phyloP scores from a whole-genome alignment of 2,329 filamentous ascomycete genomes.

The Niveomyces coronatus region DNA sequence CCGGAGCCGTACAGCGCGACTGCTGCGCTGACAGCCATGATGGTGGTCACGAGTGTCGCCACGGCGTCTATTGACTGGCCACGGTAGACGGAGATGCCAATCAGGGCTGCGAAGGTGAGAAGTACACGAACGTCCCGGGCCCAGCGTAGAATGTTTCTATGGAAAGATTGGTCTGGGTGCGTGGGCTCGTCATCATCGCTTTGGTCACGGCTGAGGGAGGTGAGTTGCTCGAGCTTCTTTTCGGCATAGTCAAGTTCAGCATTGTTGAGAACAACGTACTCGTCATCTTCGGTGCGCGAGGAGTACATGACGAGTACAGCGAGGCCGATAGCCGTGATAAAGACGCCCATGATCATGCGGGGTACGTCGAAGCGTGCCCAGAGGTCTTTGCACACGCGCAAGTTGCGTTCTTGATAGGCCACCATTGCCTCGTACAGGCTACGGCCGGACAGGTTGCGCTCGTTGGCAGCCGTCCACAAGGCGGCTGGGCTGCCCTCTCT shows the following conservation, averaged over 20 bases:
- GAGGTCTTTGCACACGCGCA: constrained; percentile 68
- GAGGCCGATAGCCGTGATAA: constrained; percentile 58
- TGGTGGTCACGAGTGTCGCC: constrained; percentile 28
- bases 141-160: constrained; percentile 24
- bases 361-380: constrained; percentile 90
- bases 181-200: constrained; percentile 27
- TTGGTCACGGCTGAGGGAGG: constrained; percentile 20
- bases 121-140: constrained; percentile 26
- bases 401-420: constrained; percentile 67
- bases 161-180: constrained; percentile 27
- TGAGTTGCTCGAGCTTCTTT: constrained; percentile 38
- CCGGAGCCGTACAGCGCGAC: constrained; percentile 33
- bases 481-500: constrained; percentile 27
- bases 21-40: constrained; percentile 30
- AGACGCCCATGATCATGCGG: constrained; percentile 74
- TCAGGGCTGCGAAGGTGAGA: constrained; percentile 19
- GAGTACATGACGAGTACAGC: constrained; percentile 64
- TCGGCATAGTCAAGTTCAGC: constrained; percentile 50
- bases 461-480: constrained; percentile 39
- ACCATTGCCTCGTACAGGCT: constrained; percentile 49
- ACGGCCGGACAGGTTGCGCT: constrained; percentile 28
- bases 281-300: constrained; percentile 44
- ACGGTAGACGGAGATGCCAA: constrained; percentile 21
- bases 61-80: constrained; percentile 23
- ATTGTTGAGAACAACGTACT: constrained; percentile 43